Conservation (phyloP, 1,284 basidiomycete genomes). For the Ceratobasidium sp. region DNA sequence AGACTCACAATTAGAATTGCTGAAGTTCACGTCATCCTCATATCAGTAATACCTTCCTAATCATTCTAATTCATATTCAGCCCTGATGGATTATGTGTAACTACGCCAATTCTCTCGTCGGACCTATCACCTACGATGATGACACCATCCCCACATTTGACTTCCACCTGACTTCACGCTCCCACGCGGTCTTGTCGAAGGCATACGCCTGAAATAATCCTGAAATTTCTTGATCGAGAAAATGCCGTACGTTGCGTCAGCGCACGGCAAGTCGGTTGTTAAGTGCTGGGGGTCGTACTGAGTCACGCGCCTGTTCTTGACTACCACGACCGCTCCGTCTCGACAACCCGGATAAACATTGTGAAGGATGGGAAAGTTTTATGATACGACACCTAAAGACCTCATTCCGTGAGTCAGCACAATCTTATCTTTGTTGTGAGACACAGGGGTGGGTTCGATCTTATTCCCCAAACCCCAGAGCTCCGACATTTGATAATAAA, state of each 20-base stretch:
- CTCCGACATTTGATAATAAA: too few species aligned
- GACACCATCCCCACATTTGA: constrained; percentile 87
- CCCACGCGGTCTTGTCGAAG: constrained; percentile 87
- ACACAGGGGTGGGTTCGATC: too few species aligned
- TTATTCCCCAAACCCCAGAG: too few species aligned
- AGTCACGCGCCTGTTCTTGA: too few species aligned
- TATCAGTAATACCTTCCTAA: too few species aligned
- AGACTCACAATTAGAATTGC: too few species aligned
- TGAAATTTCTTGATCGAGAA: constrained; percentile 93
- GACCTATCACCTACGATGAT: constrained; percentile 91
- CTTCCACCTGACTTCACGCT: constrained; percentile 84
- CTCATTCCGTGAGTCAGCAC: constrained; percentile 54
- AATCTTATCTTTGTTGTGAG: too few species aligned
- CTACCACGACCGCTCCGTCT: too few species aligned
- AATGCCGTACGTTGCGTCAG: constrained; percentile 81
- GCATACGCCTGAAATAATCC: constrained; percentile 93
- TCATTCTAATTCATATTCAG: too few species aligned
- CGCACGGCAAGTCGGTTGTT: constrained; percentile 67
- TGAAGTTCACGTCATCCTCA: too few species aligned
- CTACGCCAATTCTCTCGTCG: constrained; percentile 93
- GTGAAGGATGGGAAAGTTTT: constrained; percentile 63
- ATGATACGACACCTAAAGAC: constrained; percentile 63
- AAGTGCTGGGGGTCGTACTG: neutral
- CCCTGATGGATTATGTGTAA: too few species aligned
- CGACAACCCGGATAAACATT: neutral